Evolutionary conservation across 2,329 filamentous ascomycete genomes (phyloP).

Genomic region (Fusarium ramigenum): DNA sequence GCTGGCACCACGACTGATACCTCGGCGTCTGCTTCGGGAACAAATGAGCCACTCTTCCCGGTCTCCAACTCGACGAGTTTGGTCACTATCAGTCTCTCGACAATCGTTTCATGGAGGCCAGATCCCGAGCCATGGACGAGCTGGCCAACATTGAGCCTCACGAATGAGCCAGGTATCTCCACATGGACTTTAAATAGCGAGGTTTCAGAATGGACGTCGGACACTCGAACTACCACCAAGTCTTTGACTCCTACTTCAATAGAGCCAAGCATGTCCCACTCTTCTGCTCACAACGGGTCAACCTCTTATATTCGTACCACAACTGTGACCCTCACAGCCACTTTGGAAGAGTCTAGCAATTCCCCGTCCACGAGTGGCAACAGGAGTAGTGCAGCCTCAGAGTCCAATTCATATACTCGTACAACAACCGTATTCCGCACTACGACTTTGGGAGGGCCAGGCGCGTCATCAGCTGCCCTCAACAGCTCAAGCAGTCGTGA

Average conservation of each 20-base stretch:
- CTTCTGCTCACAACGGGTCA: slow-evolving; percentile 16
- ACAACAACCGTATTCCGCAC: slow-evolving; percentile 14
- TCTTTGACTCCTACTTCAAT: not conserved
- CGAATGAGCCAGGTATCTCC: not conserved
- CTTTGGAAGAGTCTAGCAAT: slow-evolving; percentile 8
- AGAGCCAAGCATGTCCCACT: slow-evolving; percentile 14
- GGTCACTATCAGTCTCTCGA: not conserved
- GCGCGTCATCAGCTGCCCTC: not conserved
- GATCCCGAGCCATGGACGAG: slow-evolving; percentile 17
- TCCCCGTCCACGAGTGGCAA: slow-evolving; percentile 21
- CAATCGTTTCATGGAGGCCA: slow-evolving; percentile 10
- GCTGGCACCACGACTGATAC: not conserved
- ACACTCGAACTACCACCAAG: slow-evolving; percentile 5
- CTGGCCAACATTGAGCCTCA: slow-evolving; percentile 24
- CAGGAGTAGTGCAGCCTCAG: slow-evolving; percentile 12
- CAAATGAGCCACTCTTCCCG: slow-evolving; percentile 12
- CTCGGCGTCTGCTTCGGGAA: slow-evolving; percentile 6
- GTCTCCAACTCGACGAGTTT: slow-evolving; percentile 28
- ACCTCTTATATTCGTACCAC: slow-evolving; percentile 16
- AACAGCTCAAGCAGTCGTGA: not conserved
- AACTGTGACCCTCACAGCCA: slow-evolving; percentile 6
- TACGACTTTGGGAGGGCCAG: not conserved
- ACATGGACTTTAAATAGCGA: slow-evolving; percentile 26
- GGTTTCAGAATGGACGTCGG: slow-evolving; percentile 6
- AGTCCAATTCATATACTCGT: slow-evolving; percentile 1